Evolutionary conservation across 257 asterid genomes (phyloP), one percentile per base, ranked within the genome.

Genomic region (Gentiana macrophylla): DNA sequence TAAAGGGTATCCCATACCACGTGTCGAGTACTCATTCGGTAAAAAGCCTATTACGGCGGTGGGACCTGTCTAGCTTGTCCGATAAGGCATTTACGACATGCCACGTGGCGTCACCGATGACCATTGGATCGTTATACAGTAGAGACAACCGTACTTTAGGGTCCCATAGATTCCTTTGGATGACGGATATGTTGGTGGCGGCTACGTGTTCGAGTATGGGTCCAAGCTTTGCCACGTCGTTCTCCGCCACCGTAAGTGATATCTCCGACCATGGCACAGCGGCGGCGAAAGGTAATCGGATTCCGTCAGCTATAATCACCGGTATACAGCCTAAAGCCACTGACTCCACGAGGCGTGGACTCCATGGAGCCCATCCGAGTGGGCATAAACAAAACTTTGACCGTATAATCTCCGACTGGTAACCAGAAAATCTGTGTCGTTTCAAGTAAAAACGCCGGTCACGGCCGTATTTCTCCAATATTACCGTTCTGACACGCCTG

Each of bases 301-400:
- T 90, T 2, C 81, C 90, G 6, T 90, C 95, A 0, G 98, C 98
- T 13, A 90, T 80, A 8, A 90, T 80, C 0, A 90, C 95, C 56
- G 96, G 96, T 1, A 90, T 84, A 15, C 98, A 90, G 0, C 98
- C 98, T 3, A 90, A 50, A 1, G 74, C 94, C 8, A 90, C 96
- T 2, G 96, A 82, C 58, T 90, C 98, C 0, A 90, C 95, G 12
- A 90, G 66, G 68, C 98, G 63, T 2, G 97, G 96, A 59, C 97
- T 86, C 97, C 97, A 90, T 2, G 96, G 97, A 36, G 97, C 96
- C 97, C 98, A 90, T 5, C 96, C 98, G 37, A 82, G 35, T 0
- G 98, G 98, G 48, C 96, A 82, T 13, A 90, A 59, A 53, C 97
- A 89, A 60, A 86, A 89, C 41, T 68, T 80, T n/a, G 97, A 81